A percentile compares a stretch with the other conserved stretches of the same genome.
Conservation (phyloP, 106 monocot species). For the Apostasia shenzhenica region DNA sequence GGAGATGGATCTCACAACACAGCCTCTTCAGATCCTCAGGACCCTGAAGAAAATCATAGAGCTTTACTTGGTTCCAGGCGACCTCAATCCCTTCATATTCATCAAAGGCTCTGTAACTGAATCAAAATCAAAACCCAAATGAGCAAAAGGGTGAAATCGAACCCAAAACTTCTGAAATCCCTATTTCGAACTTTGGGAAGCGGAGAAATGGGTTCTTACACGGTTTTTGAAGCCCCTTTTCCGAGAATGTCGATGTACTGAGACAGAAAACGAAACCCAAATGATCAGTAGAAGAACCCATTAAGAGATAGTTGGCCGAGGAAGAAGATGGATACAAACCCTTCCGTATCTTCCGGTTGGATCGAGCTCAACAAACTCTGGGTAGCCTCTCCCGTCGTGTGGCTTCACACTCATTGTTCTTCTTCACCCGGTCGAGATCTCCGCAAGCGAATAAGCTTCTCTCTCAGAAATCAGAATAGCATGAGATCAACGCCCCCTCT, state of each 20-base stretch:
- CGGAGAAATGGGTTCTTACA: slow-evolving; percentile 34
- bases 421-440: not conserved
- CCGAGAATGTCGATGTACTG: slow-evolving; percentile 97
- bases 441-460: not conserved
- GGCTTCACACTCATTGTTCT: not conserved
- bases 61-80: slow-evolving; percentile 97
- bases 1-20: slow-evolving; percentile 95
- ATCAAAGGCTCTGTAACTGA: slow-evolving; percentile 82
- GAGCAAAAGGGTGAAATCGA: not conserved
- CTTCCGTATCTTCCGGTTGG: slow-evolving; percentile 96
- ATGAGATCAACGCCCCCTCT: not conserved
- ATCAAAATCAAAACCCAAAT: not conserved
- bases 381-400: slow-evolving; percentile 19
- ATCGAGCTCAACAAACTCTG: slow-evolving; percentile 84
- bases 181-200: not conserved
- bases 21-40: slow-evolving; percentile 75
- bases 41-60: slow-evolving; percentile 67
- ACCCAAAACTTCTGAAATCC: not conserved
- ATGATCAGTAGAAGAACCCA: not conserved
- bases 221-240: slow-evolving; percentile 89
- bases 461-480: not conserved
- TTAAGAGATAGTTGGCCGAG: not conserved
- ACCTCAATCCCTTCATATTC: slow-evolving; percentile 95
- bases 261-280: slow-evolving; percentile 11
- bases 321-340: slow-evolving; percentile 23